Conservation (phyloP, 108 stramenopile genomes). For the Fragilaria radians region DNA sequence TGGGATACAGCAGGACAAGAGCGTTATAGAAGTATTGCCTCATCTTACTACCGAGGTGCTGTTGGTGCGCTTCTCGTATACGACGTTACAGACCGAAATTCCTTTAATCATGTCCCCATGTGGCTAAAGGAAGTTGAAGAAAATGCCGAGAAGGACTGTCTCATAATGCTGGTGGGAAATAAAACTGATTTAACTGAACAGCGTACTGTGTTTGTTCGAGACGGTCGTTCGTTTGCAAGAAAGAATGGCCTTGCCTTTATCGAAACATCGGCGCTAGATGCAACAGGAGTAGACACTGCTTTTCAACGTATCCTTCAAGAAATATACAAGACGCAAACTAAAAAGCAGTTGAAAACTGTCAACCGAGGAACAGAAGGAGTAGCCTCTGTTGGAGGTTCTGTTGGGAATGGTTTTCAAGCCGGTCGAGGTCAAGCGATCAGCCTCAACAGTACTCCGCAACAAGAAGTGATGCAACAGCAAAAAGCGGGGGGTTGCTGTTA, state of each 20-base stretch:
- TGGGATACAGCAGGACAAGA: slow-evolving; percentile 94
- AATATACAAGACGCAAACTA: slow-evolving; percentile 58
- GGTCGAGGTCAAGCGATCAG: slow-evolving; percentile 7
- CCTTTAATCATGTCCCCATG: slow-evolving; percentile 58
- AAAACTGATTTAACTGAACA: slow-evolving; percentile 56
- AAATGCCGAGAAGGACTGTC: slow-evolving; percentile 53
- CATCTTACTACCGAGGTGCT: slow-evolving; percentile 45
- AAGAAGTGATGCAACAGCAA: no score
- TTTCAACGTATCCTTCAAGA: slow-evolving; percentile 85
- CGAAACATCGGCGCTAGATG: slow-evolving; percentile 83
- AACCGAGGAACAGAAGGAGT: background rate
- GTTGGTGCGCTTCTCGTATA: slow-evolving; percentile 61
- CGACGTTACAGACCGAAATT: slow-evolving; percentile 48
- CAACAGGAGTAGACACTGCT: slow-evolving; percentile 79
- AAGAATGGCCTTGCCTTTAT: slow-evolving; percentile 85
- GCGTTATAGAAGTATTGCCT: slow-evolving; percentile 51
- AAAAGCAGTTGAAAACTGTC: slow-evolving; percentile 41
- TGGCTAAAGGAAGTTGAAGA: slow-evolving; percentile 67
- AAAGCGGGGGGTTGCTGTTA: no score
- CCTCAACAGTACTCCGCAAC: background rate
- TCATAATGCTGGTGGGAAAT: slow-evolving; percentile 58
- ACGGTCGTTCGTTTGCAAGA: slow-evolving; percentile 45
- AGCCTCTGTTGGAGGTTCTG: background rate
- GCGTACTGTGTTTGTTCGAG: slow-evolving; percentile 44
- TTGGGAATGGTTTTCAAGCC: no score